A percentile compares a stretch with the other conserved stretches of the same genome.
These are phyloP conservation scores for Ophiostoma piceae DNA, from an alignment of 2,329 filamentous ascomycete species.

Conservation along the genomic window DNA sequence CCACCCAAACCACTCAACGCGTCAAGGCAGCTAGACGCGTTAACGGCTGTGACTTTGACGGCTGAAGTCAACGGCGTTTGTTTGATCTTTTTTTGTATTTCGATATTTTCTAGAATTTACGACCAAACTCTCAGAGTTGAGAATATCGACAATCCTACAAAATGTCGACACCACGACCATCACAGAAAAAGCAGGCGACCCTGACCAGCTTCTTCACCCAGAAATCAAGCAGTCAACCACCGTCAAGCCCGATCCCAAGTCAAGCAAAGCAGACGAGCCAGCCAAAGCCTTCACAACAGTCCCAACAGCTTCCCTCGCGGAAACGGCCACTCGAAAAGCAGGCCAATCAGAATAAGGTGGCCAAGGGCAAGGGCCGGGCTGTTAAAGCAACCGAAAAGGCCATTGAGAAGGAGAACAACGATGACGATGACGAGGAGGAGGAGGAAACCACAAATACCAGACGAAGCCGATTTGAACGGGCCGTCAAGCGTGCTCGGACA, in stretches of 20 bases:
- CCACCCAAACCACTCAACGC: constrained; percentile 9
- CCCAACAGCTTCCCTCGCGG: constrained; percentile 24
- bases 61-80: background rate
- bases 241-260: constrained; percentile 16
- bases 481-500: constrained; percentile 40
- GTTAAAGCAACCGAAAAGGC: background rate
- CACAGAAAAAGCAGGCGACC: constrained; percentile 67
- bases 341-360: constrained; percentile 39
- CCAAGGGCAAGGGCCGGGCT: background rate
- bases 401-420: background rate
- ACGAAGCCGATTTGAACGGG: constrained; percentile 32
- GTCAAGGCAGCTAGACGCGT: background rate
- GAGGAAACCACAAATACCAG: background rate
- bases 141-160: background rate
- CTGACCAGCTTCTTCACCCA: constrained; percentile 82
- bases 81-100: background rate
- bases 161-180: constrained; percentile 35
- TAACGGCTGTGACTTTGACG: background rate
- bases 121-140: background rate
- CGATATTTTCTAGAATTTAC: background rate
- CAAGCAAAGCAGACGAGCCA: constrained; percentile 26
- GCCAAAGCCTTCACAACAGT: constrained; percentile 25
- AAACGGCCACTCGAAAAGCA: constrained; percentile 52
- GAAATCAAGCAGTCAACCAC: constrained; percentile 40
- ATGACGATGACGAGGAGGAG: background rate